A percentile compares a stretch with the other conserved stretches of the same genome.
These are phyloP conservation scores for Aegilops tauschii DNA, from an alignment of 176 grass and related monocot species.

Conservation along the genomic window DNA sequence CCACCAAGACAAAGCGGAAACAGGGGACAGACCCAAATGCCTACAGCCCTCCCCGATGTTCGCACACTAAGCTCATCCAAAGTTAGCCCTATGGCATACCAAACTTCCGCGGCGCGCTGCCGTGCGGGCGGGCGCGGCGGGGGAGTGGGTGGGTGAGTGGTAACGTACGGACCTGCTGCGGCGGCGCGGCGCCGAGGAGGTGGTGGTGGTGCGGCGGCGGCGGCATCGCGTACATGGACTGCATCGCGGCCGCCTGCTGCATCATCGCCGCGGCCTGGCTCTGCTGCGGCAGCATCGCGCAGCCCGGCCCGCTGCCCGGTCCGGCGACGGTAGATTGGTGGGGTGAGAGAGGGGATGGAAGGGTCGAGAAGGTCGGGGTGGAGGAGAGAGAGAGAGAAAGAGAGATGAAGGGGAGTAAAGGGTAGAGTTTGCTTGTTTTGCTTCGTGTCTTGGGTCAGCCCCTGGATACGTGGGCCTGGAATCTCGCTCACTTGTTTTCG, in stretches of 20 bases:
- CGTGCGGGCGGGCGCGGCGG: background rate
- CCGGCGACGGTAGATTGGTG: constrained; percentile 22
- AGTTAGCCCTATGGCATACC: background rate
- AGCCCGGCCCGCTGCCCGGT: background rate
- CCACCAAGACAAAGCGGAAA: background rate
- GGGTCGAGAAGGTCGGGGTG: constrained; percentile 32
- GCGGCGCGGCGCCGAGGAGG: constrained; percentile 52
- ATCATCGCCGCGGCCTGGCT: constrained; percentile 55
- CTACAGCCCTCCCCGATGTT: background rate
- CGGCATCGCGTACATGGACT: constrained; percentile 53
- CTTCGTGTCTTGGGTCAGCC: background rate
- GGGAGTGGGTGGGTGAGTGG: background rate
- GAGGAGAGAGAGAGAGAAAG: background rate
- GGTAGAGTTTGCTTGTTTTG: background rate
- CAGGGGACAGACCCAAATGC: background rate
- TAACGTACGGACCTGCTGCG: constrained; percentile 36
- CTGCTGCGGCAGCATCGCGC: constrained; percentile 52
- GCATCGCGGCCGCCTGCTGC: constrained; percentile 65
- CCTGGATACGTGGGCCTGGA: constrained; percentile 12
- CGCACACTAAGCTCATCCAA: background rate
- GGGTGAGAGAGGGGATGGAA: constrained; percentile 11
- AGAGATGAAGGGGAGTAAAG: background rate
- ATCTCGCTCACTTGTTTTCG: background rate
- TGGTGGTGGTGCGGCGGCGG: constrained; percentile 28
- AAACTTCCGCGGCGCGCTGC: background rate